phyloP scores from a whole-genome alignment of 2,329 filamentous ascomycete species.

The Leptoxyphium fumago region DNA sequence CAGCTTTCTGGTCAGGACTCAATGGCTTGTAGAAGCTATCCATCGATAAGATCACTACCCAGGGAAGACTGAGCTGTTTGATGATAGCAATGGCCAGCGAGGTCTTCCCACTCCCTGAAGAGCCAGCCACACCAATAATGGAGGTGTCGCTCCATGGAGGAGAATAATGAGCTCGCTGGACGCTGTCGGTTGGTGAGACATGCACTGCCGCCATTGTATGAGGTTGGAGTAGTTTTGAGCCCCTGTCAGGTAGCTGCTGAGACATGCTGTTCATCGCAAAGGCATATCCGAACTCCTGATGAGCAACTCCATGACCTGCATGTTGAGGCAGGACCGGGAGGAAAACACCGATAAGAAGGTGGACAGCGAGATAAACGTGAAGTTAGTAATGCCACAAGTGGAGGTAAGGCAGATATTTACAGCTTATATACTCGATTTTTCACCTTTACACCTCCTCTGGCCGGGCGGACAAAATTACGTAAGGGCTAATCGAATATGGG shows the following conservation, averaged over 20 bases:
- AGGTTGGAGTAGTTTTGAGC: not conserved
- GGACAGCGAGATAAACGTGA: not conserved
- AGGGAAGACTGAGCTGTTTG: conserved; percentile 75
- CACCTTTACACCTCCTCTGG: not conserved
- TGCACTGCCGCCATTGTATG: not conserved
- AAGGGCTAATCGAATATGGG: no score
- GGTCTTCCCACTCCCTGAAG: conserved; percentile 90
- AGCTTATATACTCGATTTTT: no score
- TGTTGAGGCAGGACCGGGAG: conserved; percentile 6
- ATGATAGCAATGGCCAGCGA: conserved; percentile 88
- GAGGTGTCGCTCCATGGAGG: conserved; percentile 93
- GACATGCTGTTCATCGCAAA: conserved; percentile 15
- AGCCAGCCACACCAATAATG: conserved; percentile 92
- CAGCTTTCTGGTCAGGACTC: conserved; percentile 58
- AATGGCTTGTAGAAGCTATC: conserved; percentile 96
- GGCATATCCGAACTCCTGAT: conserved; percentile 14
- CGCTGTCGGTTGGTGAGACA: conserved; percentile 5
- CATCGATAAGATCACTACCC: conserved; percentile 97
- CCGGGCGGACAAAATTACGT: not conserved
- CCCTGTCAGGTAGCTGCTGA: conserved; percentile 9
- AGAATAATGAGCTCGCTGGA: conserved; percentile 53
- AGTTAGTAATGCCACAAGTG: not conserved
- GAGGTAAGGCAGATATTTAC: no score
- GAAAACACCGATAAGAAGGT: not conserved
- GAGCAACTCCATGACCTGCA: conserved; percentile 15